These are phyloP conservation scores for Cladorrhinum sp. DNA, from an alignment of 2,329 filamentous ascomycete species.

Conservation along the genomic window DNA sequence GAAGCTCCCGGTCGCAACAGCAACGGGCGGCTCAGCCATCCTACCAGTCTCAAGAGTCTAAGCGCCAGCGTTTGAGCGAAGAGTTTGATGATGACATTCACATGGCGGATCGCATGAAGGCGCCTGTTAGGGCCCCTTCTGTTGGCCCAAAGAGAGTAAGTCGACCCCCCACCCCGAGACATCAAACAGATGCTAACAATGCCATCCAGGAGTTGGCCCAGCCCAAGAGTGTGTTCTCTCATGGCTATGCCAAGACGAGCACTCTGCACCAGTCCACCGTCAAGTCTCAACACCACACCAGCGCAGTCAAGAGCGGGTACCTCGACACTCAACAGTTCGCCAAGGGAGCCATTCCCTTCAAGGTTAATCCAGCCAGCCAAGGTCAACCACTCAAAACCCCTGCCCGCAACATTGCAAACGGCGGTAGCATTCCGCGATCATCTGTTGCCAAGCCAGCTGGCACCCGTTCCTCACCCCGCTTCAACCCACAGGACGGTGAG, in stretches of 20 bases:
- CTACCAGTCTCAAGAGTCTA: conserved; percentile 68
- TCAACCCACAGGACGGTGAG: conserved; percentile 71
- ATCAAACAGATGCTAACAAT: conserved; percentile 33
- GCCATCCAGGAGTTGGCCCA: conserved; percentile 52
- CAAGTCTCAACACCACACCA: conserved; percentile 60
- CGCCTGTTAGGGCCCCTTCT: conserved; percentile 75
- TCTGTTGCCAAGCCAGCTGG: conserved; percentile 52
- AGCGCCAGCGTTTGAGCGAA: conserved; percentile 76
- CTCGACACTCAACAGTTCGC: conserved; percentile 85
- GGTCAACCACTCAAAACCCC: conserved; percentile 64
- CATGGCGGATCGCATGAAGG: conserved; percentile 63
- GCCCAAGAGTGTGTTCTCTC: conserved; percentile 56
- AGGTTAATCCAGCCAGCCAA: conserved; percentile 59
- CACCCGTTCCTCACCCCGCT: conserved; percentile 73
- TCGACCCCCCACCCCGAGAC: background rate
- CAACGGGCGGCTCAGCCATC: conserved; percentile 52
- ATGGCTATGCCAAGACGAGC: conserved; percentile 59
- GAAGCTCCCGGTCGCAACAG: conserved; percentile 46
- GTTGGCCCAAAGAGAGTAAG: conserved; percentile 66
- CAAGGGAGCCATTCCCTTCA: conserved; percentile 87
- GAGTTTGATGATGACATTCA: conserved; percentile 63
- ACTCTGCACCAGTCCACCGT: conserved; percentile 63
- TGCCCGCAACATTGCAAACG: conserved; percentile 46
- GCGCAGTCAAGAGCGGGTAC: conserved; percentile 60
- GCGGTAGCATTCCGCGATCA: conserved; percentile 49